Conservation (phyloP, 2,329 filamentous ascomycete species). For the Coniochaeta sp. region DNA sequence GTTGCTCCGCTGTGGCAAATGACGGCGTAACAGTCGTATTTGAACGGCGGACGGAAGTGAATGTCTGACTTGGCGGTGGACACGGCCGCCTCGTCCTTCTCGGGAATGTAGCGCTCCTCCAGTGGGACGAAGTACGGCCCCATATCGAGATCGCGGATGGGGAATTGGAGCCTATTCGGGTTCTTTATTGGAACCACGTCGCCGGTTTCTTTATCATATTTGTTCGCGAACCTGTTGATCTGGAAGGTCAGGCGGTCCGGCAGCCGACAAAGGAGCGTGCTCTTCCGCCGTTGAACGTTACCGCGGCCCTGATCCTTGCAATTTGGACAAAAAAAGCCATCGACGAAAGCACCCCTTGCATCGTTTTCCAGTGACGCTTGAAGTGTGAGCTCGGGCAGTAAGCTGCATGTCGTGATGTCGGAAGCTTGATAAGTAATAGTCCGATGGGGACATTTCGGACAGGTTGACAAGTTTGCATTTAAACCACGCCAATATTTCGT, state of each 20-base stretch:
- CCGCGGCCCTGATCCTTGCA: slow-evolving; percentile 46
- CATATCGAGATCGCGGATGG: slow-evolving; percentile 60
- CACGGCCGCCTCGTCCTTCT: slow-evolving; percentile 10
- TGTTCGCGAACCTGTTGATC: slow-evolving; percentile 51
- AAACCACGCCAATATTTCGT: slow-evolving; percentile 75
- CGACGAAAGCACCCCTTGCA: neutral
- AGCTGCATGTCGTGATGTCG: slow-evolving; percentile 48
- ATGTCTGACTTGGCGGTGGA: slow-evolving; percentile 25
- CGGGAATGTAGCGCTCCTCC: slow-evolving; percentile 21
- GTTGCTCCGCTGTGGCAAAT: slow-evolving; percentile 66
- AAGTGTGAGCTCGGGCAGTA: slow-evolving; percentile 33
- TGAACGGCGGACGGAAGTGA: slow-evolving; percentile 48
- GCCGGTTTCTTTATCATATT: slow-evolving; percentile 58
- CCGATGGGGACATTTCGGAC: slow-evolving; percentile 48
- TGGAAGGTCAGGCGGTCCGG: slow-evolving; percentile 73
- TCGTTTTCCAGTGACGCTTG: neutral
- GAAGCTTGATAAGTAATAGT: slow-evolving; percentile 35
- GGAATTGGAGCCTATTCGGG: slow-evolving; percentile 56
- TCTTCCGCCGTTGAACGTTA: slow-evolving; percentile 44
- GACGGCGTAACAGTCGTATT: slow-evolving; percentile 82
- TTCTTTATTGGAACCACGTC: no score
- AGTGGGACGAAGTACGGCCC: slow-evolving; percentile 32
- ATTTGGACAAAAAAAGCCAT: slow-evolving; percentile 63
- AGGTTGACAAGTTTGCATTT: slow-evolving; percentile 64
- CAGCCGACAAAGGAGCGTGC: slow-evolving; percentile 58